These are phyloP conservation scores for Polygonum maritimum DNA, from an alignment of 148 eudicot species.

Conservation along the genomic window DNA sequence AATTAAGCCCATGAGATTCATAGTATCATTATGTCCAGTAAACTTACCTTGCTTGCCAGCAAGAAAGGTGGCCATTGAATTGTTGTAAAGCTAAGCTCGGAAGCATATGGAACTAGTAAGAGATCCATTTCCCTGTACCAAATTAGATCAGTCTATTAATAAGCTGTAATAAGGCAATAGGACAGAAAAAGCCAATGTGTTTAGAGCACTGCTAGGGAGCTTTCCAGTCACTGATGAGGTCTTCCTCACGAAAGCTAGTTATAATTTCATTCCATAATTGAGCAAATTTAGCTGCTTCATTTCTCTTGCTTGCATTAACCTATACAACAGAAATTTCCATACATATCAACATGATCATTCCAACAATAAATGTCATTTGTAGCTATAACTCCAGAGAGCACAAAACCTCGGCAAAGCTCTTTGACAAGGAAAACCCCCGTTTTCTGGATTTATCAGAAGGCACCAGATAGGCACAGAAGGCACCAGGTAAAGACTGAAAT, in stretches of 20 bases:
- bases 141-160: neutral
- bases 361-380: neutral
- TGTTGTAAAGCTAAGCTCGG: constrained; percentile 67
- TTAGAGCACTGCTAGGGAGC: constrained; percentile 17
- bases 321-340: constrained; percentile 17
- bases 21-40: constrained; percentile 7
- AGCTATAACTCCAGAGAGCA: constrained; percentile 1
- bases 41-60: constrained; percentile 66
- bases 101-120: constrained; percentile 70
- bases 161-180: neutral
- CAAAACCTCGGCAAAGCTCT: constrained; percentile 57
- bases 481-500: constrained; percentile 89
- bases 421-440: constrained; percentile 54
- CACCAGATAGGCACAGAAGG: constrained; percentile 64
- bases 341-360: constrained; percentile 4
- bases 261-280: constrained; percentile 80
- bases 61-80: constrained; percentile 92
- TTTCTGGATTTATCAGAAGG: constrained; percentile 63
- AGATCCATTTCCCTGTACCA: constrained; percentile 85
- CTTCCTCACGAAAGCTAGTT: constrained; percentile 66
- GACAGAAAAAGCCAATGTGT: constrained; percentile 7
- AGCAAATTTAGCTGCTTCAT: constrained; percentile 79
- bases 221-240: constrained; percentile 68
- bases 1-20: neutral
- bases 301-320: constrained; percentile 57